Conservation (phyloP, 2,329 filamentous ascomycete species). For the Cladophialophora bantiana region DNA sequence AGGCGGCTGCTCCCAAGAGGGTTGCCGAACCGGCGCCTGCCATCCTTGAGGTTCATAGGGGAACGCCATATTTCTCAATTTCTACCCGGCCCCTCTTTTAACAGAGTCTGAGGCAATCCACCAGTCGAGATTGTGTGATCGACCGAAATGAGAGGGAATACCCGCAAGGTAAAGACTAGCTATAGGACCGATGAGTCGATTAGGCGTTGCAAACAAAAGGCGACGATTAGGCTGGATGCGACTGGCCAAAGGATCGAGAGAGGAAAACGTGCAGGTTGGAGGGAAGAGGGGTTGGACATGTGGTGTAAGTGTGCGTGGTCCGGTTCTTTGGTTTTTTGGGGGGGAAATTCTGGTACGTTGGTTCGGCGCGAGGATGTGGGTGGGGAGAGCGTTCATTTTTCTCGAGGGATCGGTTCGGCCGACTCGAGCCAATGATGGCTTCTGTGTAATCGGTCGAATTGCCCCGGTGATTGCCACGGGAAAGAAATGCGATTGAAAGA, state of each 20-base stretch:
- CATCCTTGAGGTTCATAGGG: slow-evolving; percentile 70
- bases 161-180: slow-evolving; percentile 4
- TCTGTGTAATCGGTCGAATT: slow-evolving; percentile 29
- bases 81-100: neutral
- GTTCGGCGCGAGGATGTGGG: slow-evolving; percentile 27
- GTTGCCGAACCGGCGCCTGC: slow-evolving; percentile 68
- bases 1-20: slow-evolving; percentile 75
- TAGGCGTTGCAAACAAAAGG: slow-evolving; percentile 17
- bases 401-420: slow-evolving; percentile 33
- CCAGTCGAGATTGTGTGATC: neutral
- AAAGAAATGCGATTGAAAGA: slow-evolving; percentile 29
- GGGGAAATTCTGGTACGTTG: slow-evolving; percentile 21
- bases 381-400: slow-evolving; percentile 38
- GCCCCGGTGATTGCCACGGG: slow-evolving; percentile 30
- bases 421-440: slow-evolving; percentile 35
- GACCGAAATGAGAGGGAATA: slow-evolving; percentile 8
- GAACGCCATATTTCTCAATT: slow-evolving; percentile 63
- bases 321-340: slow-evolving; percentile 6
- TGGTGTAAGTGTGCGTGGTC: slow-evolving; percentile 30
- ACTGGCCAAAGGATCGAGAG: slow-evolving; percentile 24
- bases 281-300: slow-evolving; percentile 29
- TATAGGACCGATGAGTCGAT: slow-evolving; percentile 22
- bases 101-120: neutral
- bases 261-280: slow-evolving; percentile 29
- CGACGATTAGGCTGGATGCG: slow-evolving; percentile 23